Base-by-base conservation (phyloP, 768 basidiomycete genomes). In the Auricularia sp. region DNA sequence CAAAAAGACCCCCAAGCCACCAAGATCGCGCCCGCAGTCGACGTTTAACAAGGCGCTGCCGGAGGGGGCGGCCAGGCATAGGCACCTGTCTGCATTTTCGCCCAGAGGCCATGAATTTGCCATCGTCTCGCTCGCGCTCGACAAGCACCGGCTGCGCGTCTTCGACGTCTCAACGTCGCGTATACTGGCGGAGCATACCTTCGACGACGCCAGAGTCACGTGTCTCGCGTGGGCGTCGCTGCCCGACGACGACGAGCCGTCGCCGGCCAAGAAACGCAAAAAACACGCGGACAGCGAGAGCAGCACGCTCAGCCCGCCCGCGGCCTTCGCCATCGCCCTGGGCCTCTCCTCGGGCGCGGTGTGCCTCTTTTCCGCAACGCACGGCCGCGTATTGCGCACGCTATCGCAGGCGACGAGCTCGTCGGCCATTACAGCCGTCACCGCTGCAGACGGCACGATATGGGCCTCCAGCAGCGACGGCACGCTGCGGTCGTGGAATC, bases 111-210 rank as follows among this genome's bases (percentile, higher is more conserved):
- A 77, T 63, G 74, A 83, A 43, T 87, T 87, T 69, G 85, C 83
- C 1, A 80, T 84, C 62, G 73, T 87, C 35, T 85, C 85, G 10
- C 79, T 88, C 29, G 81, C 86, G 2, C 79, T 88, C 62, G 87
- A 88, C 79, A 88, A 87, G 73, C 86, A 88, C 71, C 81, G 86
- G 56, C 74, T 88, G 64, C 84, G 86, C 69, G 77, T 88, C 44
- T 87, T 85, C 72, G 80, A 86, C 71, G 81, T 84, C 8, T 67
- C 77, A 7, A 78, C 83, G n/a, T 80, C 79, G 43, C 79, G 81
- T 66, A 79, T 83, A 36, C 73, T 83, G 23, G 81, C 85, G 3
- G 86, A 88, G 72, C 75, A 85, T 73, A 77, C 79, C 18, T 59
- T 59, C 11, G 70, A 87, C 21, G 82, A 86, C 42, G 81, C 81